Evolutionary conservation across 2,329 filamentous ascomycete genomes (phyloP), one percentile per base, ranked within the genome.

Genomic region (Lachnellula occidentalis): DNA sequence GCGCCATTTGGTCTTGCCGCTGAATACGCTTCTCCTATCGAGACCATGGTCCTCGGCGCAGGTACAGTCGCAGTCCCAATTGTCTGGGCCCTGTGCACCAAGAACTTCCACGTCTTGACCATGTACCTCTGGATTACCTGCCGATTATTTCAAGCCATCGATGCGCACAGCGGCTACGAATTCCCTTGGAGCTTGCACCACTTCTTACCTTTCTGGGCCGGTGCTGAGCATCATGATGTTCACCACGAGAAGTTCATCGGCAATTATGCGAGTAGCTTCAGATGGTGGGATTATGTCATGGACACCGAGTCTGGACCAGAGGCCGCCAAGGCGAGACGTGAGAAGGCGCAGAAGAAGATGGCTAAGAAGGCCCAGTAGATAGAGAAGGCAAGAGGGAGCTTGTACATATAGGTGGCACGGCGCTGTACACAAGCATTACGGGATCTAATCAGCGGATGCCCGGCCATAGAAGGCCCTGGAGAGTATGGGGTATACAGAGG

Each of bases 231-330:
- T 76, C 94, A 99, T 76, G 94, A 99, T 69, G 78, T 91, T 45
- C 94, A 99, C 76, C 94, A 99, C 76, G 94, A 99, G 78, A 90
- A 91, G 71, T 99, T 99, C 76, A 91, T 99, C 61, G 94, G 94
- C 66, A 99, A 99, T 79, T 99, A 97, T 72, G 79, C 92, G 50
- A 96, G 91, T 70, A 95, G 90, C 78, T 99, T 99, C 84, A 83
- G 92, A 73, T 99, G 94, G 94, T 99, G 94, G 94, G 94, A 99
- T 76, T 95, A 88, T 72, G 72, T 86, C 65, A 80, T 97, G 63
- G 92, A 96, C 74, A 99, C 94, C 58, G 92, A 99, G 80, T 90
- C 90, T 61, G 90, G 89, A 51, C 83, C 89, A 37, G 92, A 95
- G 73, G 90, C 92, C 41, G 81, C 87, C 66, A 92, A 91, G 84